Conservation (phyloP, 495 filamentous ascomycete species). For the Baudoinia panamericana region DNA sequence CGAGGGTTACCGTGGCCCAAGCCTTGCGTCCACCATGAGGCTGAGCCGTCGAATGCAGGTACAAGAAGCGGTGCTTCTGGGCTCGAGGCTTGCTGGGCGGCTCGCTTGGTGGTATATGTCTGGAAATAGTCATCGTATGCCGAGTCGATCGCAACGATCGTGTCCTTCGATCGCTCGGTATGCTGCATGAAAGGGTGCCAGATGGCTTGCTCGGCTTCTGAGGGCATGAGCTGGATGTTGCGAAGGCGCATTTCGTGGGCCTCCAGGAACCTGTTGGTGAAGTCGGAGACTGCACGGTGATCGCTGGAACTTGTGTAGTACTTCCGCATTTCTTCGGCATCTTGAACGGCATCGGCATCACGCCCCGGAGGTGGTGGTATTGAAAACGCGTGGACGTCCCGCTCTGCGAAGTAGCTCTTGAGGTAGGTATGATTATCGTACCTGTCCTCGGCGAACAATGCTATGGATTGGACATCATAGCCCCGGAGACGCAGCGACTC, state of each 20-base stretch:
- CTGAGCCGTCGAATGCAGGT: slow-evolving; percentile 62
- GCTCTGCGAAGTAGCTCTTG: slow-evolving; percentile 44
- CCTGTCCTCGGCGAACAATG: slow-evolving; percentile 47
- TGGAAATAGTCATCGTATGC: slow-evolving; percentile 66
- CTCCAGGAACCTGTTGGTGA: slow-evolving; percentile 31
- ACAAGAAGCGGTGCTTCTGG: slow-evolving; percentile 30
- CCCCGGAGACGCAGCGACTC: slow-evolving; percentile 60
- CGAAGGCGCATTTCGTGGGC: slow-evolving; percentile 39
- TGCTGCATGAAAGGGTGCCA: slow-evolving; percentile 82
- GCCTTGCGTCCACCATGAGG: slow-evolving; percentile 80
- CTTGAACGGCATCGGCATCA: slow-evolving; percentile 25
- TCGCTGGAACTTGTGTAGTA: slow-evolving; percentile 47
- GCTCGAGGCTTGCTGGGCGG: slow-evolving; percentile 1
- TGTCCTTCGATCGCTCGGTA: slow-evolving; percentile 40
- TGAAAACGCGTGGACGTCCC: slow-evolving; percentile 41
- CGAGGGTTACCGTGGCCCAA: slow-evolving; percentile 59
- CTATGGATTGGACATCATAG: slow-evolving; percentile 54
- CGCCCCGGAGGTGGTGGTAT: slow-evolving; percentile 41
- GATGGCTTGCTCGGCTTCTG: slow-evolving; percentile 43
- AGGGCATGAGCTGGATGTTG: slow-evolving; percentile 44
- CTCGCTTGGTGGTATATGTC: slow-evolving; percentile 29
- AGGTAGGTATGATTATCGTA: slow-evolving; percentile 57
- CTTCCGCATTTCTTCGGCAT: slow-evolving; percentile 40
- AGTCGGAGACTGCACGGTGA: slow-evolving; percentile 13
- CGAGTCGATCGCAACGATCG: slow-evolving; percentile 60